Conservation (phyloP, 768 basidiomycete genomes). For the Chalciporus pseudorubinellus region DNA sequence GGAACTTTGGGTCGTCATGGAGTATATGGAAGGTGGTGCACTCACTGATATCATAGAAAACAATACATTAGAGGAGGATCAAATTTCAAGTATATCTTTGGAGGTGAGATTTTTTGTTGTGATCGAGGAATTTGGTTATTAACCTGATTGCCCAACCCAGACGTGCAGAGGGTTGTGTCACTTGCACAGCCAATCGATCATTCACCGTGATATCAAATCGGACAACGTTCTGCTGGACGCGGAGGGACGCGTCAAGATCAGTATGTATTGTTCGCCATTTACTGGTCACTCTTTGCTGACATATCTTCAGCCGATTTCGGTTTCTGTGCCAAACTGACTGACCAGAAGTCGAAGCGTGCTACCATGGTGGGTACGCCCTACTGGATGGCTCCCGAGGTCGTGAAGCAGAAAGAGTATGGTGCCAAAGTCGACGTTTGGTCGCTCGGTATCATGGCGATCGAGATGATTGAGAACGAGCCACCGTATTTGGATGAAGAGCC, state of each 20-base stretch:
- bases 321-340: slow-evolving; percentile 93
- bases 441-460: slow-evolving; percentile 96
- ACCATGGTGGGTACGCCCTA: slow-evolving; percentile 99
- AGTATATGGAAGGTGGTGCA: slow-evolving; percentile 98
- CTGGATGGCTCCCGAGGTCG: slow-evolving; percentile 99
- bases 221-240: slow-evolving; percentile 94
- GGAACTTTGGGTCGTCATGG: slow-evolving; percentile 98
- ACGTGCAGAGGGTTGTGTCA: slow-evolving; percentile 95
- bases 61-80: slow-evolving; percentile 91
- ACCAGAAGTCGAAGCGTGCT: slow-evolving; percentile 94
- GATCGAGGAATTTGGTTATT: neutral
- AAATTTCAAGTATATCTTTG: slow-evolving; percentile 86
- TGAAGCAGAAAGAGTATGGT: slow-evolving; percentile 96
- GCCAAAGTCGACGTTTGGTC: slow-evolving; percentile 98
- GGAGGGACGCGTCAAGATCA: slow-evolving; percentile 94
- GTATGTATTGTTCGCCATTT: slow-evolving; percentile 46
- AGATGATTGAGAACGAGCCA: slow-evolving; percentile 98
- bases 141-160: slow-evolving; percentile 37
- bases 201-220: slow-evolving; percentile 96
- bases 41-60: slow-evolving; percentile 98
- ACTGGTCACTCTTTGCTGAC: neutral
- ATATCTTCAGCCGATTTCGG: slow-evolving; percentile 85
- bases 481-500: slow-evolving; percentile 96
- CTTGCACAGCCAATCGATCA: slow-evolving; percentile 90
- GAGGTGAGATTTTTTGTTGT: slow-evolving; percentile 60